phyloP scores from a whole-genome alignment of 2,329 filamentous ascomycete genomes.

The Aspergillus floridensis region DNA sequence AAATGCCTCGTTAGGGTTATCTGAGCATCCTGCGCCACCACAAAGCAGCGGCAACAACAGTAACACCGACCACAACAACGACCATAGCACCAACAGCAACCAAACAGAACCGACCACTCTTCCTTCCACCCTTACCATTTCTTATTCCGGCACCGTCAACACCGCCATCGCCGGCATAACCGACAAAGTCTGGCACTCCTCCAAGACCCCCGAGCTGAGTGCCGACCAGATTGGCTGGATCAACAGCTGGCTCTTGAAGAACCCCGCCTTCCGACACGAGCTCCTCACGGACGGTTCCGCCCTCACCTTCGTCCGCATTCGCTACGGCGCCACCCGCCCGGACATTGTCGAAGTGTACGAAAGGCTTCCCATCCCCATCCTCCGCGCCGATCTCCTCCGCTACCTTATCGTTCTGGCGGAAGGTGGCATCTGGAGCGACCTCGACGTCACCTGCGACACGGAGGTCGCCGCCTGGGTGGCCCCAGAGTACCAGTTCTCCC shows the following conservation, averaged over 20 bases:
- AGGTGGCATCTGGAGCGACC: conserved; percentile 45
- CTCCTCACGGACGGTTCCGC: conserved; percentile 27
- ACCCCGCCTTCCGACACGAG: conserved; percentile 2
- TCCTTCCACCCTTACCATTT: neutral
- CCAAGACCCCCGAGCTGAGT: neutral
- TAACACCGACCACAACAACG: neutral
- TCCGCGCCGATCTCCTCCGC: conserved; percentile 45
- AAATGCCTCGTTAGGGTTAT: neutral
- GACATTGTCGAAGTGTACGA: conserved; percentile 40
- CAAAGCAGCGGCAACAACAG: neutral
- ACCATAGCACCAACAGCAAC: neutral
- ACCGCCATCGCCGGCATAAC: neutral
- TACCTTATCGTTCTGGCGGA: conserved; percentile 42
- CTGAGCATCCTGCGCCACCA: neutral
- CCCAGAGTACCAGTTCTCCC: conserved; percentile 23
- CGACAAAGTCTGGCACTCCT: conserved; percentile 4
- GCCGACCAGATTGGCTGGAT: neutral
- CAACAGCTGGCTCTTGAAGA: neutral
- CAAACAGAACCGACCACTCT: neutral
- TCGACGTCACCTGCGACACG: conserved; percentile 36
- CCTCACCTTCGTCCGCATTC: conserved; percentile 32
- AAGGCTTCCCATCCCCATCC: conserved; percentile 36
- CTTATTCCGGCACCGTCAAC: neutral
- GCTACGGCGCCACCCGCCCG: conserved; percentile 32
- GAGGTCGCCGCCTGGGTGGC: conserved; percentile 40